Percentiles rank a stretch among this genome's conserved stretches.
Evolutionary conservation across 2,329 filamentous ascomycete genomes (phyloP).

Genomic region (Coniella lustricola): DNA sequence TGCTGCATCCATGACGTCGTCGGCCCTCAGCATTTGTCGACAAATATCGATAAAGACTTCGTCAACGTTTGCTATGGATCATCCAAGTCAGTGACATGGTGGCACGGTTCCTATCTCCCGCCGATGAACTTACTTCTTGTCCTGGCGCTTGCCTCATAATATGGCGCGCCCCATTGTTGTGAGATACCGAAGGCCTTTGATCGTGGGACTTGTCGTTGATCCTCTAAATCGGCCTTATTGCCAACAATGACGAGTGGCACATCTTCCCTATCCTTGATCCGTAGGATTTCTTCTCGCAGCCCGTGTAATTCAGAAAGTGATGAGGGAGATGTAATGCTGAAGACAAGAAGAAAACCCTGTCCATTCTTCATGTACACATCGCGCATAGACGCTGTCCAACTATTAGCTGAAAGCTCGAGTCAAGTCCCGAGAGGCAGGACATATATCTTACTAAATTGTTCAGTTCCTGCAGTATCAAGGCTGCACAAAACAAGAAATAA

Average conservation of each 20-base stretch:
- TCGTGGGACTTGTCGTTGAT: conserved; percentile 71
- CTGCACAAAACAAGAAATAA: conserved; percentile 32
- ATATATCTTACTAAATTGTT: conserved; percentile 73
- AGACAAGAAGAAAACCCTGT: conserved; percentile 85
- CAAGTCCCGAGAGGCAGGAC: neutral
- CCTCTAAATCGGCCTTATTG: conserved; percentile 86
- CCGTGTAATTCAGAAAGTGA: conserved; percentile 77
- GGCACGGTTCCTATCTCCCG: conserved; percentile 14
- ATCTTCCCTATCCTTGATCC: conserved; percentile 81
- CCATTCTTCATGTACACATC: conserved; percentile 92
- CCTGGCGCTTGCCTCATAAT: conserved; percentile 83
- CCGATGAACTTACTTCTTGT: conserved; percentile 51
- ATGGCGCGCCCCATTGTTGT: conserved; percentile 83
- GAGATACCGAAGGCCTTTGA: conserved; percentile 76
- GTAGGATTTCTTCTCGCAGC: conserved; percentile 81
- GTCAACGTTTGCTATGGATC: conserved; percentile 66
- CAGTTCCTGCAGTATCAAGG: conserved; percentile 83
- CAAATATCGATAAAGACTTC: conserved; percentile 84
- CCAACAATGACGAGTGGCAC: conserved; percentile 85
- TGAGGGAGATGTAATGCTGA: conserved; percentile 79
- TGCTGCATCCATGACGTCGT: conserved; percentile 35
- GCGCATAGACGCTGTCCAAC: conserved; percentile 51
- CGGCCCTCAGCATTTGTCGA: conserved; percentile 72
- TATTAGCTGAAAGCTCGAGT: conserved; percentile 19
- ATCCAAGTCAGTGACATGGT: conserved; percentile 18